A percentile compares a stretch with the other conserved stretches of the same genome.
phyloP scores from a whole-genome alignment of 768 basidiomycete genomes.

The Lactarius deliciosus region DNA sequence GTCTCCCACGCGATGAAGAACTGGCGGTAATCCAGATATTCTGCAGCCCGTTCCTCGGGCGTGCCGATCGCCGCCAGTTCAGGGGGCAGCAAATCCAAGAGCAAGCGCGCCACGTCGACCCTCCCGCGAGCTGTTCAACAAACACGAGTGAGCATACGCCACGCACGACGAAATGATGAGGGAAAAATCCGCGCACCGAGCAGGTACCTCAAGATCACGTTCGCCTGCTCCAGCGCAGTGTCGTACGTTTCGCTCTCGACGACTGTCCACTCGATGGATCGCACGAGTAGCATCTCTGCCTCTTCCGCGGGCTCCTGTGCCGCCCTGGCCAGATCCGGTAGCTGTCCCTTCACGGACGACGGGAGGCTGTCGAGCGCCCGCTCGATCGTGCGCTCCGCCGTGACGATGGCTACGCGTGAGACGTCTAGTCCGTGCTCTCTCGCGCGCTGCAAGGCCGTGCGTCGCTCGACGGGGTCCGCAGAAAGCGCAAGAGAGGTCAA shows the following conservation, averaged over 20 bases:
- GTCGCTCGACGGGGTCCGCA: slow-evolving; percentile 62
- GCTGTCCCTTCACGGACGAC: slow-evolving; percentile 18
- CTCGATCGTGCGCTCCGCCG: slow-evolving; percentile 77
- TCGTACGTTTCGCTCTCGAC: slow-evolving; percentile 70
- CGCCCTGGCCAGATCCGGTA: slow-evolving; percentile 23
- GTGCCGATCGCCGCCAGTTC: slow-evolving; percentile 62
- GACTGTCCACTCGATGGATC: slow-evolving; percentile 93
- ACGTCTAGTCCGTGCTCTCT: slow-evolving; percentile 84
- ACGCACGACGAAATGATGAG: neutral
- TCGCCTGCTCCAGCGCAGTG: slow-evolving; percentile 82
- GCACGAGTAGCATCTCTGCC: slow-evolving; percentile 63
- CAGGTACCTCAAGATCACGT: slow-evolving; percentile 86
- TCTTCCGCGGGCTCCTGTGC: slow-evolving; percentile 43
- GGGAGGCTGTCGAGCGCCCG: slow-evolving; percentile 54
- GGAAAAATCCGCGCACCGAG: slow-evolving; percentile 56
- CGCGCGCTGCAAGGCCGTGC: slow-evolving; percentile 69
- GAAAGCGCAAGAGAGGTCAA: slow-evolving; percentile 71
- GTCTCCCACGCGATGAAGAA: slow-evolving; percentile 77
- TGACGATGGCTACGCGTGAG: slow-evolving; percentile 71
- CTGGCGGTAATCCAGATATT: slow-evolving; percentile 76
- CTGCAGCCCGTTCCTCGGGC: slow-evolving; percentile 69
- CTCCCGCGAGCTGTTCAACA: slow-evolving; percentile 61
- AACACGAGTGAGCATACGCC: neutral
- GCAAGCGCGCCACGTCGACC: slow-evolving; percentile 59
- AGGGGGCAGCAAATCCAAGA: slow-evolving; percentile 59